Base-by-base conservation (phyloP, 1,139 yeast species). In the Candida sp. region DNA sequence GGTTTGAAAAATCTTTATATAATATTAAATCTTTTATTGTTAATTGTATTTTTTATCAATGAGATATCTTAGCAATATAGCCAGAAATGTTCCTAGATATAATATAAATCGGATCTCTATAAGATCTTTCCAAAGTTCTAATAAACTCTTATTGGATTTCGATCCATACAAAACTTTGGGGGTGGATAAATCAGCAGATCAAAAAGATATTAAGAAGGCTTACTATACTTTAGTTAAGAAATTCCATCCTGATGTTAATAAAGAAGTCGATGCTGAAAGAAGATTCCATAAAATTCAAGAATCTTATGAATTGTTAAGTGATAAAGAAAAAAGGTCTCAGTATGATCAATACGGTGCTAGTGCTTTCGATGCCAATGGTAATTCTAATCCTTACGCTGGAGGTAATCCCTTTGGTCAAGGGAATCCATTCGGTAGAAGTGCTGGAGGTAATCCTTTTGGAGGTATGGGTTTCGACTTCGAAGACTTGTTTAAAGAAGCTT, bases 201-300 rank as follows among this genome's bases (percentile, higher is more conserved):
- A 84, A n/a, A 77, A 87, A 32, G 95, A 90, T 32, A 91, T 93
- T 66, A 93, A 93, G 64, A 90, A 89, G 66, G 95, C 97, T 5
- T 93, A 93, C 68, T 90, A 90, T 61, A 87, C 89, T 57, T 72
- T 93, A 50, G 99, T 97, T 21, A 95, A 95, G 64, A 82, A 93
- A 63, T 88, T 74, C 64, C 99, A 93, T 65, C 99, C 99, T 1
- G 99, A 93, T 69, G 88, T 93, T 42, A 93, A 93, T 66, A 93
- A 93, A 64, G 97, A 87, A 52, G 78, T 81, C 34, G 95, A 80
- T 27, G 95, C 98, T 0, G 96, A 91, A 55, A 81, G 82, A 57
- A 82, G 81, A 62, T 93, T 93, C 67, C 98, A 93, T 60, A 90
- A 88, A 57, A 80, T 93, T 53, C 98, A 93, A 62, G 95, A 88